Evolutionary conservation across 2,329 filamentous ascomycete species (phyloP).

Genomic region (Coniochaeta sp.): DNA sequence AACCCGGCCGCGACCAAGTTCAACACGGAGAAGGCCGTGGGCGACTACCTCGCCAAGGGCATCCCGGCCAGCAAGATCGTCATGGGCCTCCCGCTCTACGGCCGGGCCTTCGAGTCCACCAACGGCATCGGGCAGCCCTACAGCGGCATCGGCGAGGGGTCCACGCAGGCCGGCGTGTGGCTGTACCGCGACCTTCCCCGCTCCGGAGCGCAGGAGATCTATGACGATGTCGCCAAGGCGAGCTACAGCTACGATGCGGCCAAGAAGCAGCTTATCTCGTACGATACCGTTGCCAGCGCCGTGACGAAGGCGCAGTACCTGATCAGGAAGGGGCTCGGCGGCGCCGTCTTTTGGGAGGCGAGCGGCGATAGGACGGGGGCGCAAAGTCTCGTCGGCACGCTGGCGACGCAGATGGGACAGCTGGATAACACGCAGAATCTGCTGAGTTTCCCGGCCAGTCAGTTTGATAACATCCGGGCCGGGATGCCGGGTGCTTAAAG

Average conservation of each 20-base stretch:
- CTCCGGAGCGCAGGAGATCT: slow-evolving; percentile 45
- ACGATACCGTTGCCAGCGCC: slow-evolving; percentile 56
- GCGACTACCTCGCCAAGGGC: slow-evolving; percentile 52
- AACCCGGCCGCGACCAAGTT: slow-evolving; percentile 58
- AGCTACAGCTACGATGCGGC: slow-evolving; percentile 63
- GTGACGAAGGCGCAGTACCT: slow-evolving; percentile 59
- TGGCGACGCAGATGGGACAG: slow-evolving; percentile 37
- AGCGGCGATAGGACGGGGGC: slow-evolving; percentile 52
- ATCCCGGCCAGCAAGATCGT: slow-evolving; percentile 60
- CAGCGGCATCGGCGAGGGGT: slow-evolving; percentile 54
- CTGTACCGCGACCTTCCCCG: slow-evolving; percentile 67
- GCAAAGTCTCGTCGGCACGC: slow-evolving; percentile 51
- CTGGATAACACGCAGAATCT: slow-evolving; percentile 46
- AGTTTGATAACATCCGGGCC: slow-evolving; percentile 48
- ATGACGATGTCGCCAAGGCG: slow-evolving; percentile 52
- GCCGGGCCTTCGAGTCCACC: slow-evolving; percentile 66
- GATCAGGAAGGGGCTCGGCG: slow-evolving; percentile 53
- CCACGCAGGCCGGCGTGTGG: slow-evolving; percentile 56
- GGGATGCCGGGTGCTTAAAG: slow-evolving; percentile 15
- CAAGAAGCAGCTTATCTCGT: slow-evolving; percentile 59
- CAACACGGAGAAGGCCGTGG: slow-evolving; percentile 59
- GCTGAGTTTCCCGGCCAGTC: slow-evolving; percentile 47
- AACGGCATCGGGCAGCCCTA: slow-evolving; percentile 58
- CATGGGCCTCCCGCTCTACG: slow-evolving; percentile 73
- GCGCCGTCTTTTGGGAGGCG: slow-evolving; percentile 81